Conservation (phyloP, 2,329 filamentous ascomycete species). For the Ilyonectria sp. region DNA sequence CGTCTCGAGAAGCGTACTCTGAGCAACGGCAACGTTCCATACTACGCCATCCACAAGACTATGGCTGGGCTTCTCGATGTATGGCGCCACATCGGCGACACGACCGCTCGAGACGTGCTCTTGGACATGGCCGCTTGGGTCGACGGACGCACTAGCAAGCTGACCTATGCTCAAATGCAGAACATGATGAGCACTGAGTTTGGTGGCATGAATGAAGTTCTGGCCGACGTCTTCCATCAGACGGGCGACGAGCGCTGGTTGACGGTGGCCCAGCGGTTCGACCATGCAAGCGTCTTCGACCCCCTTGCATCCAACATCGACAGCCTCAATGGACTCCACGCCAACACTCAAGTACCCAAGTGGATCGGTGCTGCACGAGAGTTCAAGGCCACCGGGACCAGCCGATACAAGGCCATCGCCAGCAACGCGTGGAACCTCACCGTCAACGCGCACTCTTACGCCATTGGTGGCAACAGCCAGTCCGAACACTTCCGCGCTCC, state of each 20-base stretch:
- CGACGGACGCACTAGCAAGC: slow-evolving; percentile 59
- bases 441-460: slow-evolving; percentile 63
- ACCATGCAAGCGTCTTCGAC: slow-evolving; percentile 63
- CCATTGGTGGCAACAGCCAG: slow-evolving; percentile 69
- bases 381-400: slow-evolving; percentile 63
- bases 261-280: slow-evolving; percentile 63
- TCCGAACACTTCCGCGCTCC: slow-evolving; percentile 66
- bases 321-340: slow-evolving; percentile 63
- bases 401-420: slow-evolving; percentile 63
- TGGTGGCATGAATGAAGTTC: slow-evolving; percentile 68
- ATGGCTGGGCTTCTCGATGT: slow-evolving; percentile 66
- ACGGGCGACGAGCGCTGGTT: slow-evolving; percentile 64
- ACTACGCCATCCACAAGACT: slow-evolving; percentile 70
- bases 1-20: slow-evolving; percentile 60
- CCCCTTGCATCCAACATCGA: slow-evolving; percentile 63
- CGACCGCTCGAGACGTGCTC: slow-evolving; percentile 59
- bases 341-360: slow-evolving; percentile 69
- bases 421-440: slow-evolving; percentile 65
- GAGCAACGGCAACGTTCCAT: slow-evolving; percentile 66
- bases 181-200: slow-evolving; percentile 64
- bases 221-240: slow-evolving; percentile 63
- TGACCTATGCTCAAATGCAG: slow-evolving; percentile 64
- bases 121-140: slow-evolving; percentile 64
- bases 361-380: slow-evolving; percentile 66
- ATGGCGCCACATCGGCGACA: slow-evolving; percentile 61